These are phyloP conservation scores for Dryas drummondii DNA, from an alignment of 306 rosid genomes.

Conservation along the genomic window DNA sequence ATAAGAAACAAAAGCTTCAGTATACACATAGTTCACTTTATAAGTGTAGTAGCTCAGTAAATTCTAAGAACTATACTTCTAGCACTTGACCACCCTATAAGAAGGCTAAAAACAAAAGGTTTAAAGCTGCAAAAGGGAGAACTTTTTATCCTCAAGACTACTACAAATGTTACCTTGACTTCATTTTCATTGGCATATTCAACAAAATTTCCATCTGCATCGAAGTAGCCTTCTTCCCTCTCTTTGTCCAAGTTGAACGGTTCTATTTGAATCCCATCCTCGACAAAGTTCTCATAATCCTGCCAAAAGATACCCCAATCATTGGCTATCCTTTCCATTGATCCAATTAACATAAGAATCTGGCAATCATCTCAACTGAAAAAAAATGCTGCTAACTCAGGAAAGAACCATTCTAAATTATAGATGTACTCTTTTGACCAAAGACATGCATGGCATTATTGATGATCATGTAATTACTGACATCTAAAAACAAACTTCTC, in stretches of 20 bases:
- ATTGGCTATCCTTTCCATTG: conserved; percentile 41
- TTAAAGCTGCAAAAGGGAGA: no score
- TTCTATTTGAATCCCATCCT: conserved; percentile 80
- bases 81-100: neutral
- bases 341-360: conserved; percentile 35
- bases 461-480: neutral
- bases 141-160: conserved; percentile 35
- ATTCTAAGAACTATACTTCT: neutral
- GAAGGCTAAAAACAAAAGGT: neutral
- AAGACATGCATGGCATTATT: neutral
- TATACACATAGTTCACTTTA: neutral
- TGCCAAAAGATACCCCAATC: conserved; percentile 46
- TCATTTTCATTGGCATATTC: conserved; percentile 71
- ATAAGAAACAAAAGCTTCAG: no score
- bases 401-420: conserved; percentile 24
- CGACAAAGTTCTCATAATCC: conserved; percentile 50
- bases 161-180: conserved; percentile 20
- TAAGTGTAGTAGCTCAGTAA: neutral
- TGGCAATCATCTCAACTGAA: conserved; percentile 32
- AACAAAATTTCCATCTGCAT: conserved; percentile 71
- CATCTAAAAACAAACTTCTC: neutral
- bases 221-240: conserved; percentile 96
- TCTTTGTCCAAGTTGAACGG: conserved; percentile 85
- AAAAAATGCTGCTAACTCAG: conserved; percentile 24
- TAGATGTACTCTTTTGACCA: neutral